A percentile compares a stretch with the other conserved stretches of the same genome.
Evolutionary conservation across 108 stramenopile genomes (phyloP).

Genomic region (Skeletonema costatum): DNA sequence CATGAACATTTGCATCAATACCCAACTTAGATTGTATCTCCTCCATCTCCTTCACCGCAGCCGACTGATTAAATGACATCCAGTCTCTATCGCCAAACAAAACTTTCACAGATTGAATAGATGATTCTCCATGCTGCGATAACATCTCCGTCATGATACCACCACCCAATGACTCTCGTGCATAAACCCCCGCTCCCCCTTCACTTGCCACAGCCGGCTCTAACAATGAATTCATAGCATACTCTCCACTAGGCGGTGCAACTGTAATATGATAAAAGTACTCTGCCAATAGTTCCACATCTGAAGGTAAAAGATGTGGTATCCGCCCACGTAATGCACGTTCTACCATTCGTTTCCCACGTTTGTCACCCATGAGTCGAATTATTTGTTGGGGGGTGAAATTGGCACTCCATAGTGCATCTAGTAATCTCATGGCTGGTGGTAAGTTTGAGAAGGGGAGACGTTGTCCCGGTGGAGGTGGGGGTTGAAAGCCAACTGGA

Average conservation of each 20-base stretch:
- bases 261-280: conserved; percentile 58
- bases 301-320: conserved; percentile 25
- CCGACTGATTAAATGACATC: conserved; percentile 48
- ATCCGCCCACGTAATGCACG: conserved; percentile 46
- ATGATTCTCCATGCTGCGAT: neutral
- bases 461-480: conserved; percentile 25
- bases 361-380: conserved; percentile 42
- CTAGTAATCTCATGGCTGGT: conserved; percentile 40
- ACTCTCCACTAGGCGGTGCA: conserved; percentile 54
- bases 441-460: conserved; percentile 22
- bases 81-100: conserved; percentile 56
- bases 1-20: conserved; percentile 30
- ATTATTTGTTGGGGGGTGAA: conserved; percentile 50
- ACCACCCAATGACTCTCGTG: conserved; percentile 45
- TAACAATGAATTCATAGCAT: conserved; percentile 54
- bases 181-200: conserved; percentile 41
- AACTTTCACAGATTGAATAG: conserved; percentile 40
- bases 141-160: conserved; percentile 30
- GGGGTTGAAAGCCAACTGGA: conserved; percentile 50
- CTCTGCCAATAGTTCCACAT: conserved; percentile 44
- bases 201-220: conserved; percentile 40
- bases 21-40: conserved; percentile 14
- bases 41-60: conserved; percentile 36
- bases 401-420: conserved; percentile 58
- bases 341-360: conserved; percentile 35